These are phyloP conservation scores for Albizia julibrissin DNA, from an alignment of 306 rosid species.

Conservation along the genomic window DNA sequence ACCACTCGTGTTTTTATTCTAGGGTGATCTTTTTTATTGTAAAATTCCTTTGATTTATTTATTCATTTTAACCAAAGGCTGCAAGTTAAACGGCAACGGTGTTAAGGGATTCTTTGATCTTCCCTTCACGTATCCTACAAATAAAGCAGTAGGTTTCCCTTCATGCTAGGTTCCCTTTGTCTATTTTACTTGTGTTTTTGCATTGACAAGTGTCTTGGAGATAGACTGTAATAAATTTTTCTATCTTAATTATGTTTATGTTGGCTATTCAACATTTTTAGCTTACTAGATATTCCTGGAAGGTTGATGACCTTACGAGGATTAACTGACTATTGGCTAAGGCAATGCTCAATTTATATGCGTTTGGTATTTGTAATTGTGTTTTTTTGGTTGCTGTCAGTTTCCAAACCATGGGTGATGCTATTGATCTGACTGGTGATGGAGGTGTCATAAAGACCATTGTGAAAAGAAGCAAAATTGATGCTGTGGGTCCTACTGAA, in stretches of 20 bases:
- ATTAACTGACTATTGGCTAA: neutral
- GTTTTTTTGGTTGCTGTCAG: slow-evolving; percentile 22
- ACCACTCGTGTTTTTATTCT: neutral
- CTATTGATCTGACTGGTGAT: slow-evolving; percentile 84
- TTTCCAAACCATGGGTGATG: slow-evolving; percentile 67
- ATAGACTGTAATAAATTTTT: neutral
- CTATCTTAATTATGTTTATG: neutral
- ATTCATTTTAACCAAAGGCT: neutral
- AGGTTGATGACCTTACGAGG: neutral
- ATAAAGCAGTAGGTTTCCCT: neutral
- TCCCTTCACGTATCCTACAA: neutral
- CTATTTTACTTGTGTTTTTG: neutral
- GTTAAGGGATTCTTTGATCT: neutral
- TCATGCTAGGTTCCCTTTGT: neutral
- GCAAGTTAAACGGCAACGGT: neutral
- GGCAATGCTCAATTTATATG: neutral
- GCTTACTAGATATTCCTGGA: neutral
- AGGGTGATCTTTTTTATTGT: neutral
- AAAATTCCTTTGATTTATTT: neutral
- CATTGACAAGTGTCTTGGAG: neutral
- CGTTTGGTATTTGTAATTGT: slow-evolving; percentile 20
- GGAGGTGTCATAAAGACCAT: slow-evolving; percentile 88
- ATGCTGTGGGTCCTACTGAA: slow-evolving; percentile 74
- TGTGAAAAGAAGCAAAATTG: slow-evolving; percentile 70
- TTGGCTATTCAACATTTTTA: neutral